Evolutionary conservation across 2,329 filamentous ascomycete genomes (phyloP), one percentile per base, ranked within the genome.

Genomic region (Trichoderma guizhouense): DNA sequence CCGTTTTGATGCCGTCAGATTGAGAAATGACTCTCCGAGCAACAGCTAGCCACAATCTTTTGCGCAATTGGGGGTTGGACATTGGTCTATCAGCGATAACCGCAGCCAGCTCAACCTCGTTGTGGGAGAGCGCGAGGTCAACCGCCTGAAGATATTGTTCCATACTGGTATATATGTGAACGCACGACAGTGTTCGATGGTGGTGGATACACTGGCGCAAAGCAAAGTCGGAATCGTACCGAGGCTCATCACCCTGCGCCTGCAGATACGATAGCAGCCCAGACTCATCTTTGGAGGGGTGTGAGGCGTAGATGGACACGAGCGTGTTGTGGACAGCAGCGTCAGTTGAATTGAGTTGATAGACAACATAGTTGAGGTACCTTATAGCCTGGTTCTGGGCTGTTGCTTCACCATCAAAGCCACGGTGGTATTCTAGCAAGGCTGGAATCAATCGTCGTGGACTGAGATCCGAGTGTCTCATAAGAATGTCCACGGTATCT

Each of bases 121-220:
- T 88, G 79, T 98, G 93, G 61, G 95, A 93, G 39, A 99, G 86
- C 1, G 96, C 96, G 5, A 99, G 88, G 78, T 97, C 93, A 5
- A 99, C 96, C 1, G 95, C 95, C 81, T 97, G 93, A 21, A 93
- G 88, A 79, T 97, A 98, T 80, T 98, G 94, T 0, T 92, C 92
- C 95, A 99, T 99, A 73, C 91, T 93, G 71, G 93, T 97, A 84
- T 98, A 99, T 74, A 99, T 98, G 81, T 98, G 95, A 6, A 98
- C 95, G 78, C 95, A 97, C 15, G 94, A 97, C 74, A 97, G 91
- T 1, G 98, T 95, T 58, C 96, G 92, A 76, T 95, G 91, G 82
- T 99, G 91, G 77, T 98, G 93, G 75, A 99, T 98, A 82, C 96
- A 99, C 14, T 98, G 88, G 14, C 96, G 92, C 34, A 99, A 90